Evolutionary conservation across 192 early-diverging fungal species (phyloP), one percentile per base, ranked within the genome.

Genomic region (Coemansia guatemalensis): DNA sequence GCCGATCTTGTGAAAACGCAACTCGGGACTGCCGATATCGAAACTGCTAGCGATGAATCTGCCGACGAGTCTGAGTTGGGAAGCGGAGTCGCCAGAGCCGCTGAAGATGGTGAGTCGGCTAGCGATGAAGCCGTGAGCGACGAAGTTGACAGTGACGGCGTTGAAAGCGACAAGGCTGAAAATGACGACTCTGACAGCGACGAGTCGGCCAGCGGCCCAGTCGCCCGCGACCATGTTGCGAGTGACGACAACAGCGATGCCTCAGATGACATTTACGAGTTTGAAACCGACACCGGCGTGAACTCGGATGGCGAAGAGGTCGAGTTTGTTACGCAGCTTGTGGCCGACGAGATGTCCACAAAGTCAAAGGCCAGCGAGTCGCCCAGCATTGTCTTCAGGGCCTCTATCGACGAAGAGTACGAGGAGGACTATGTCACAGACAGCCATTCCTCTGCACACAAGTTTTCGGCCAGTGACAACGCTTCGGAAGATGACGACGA

Each of bases 231-330:
- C 22, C 56, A 32, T 11, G 20, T 33, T 22, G 41, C 17, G 6
- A 47, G 64, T 21, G 55, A 57, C 25, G 12, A 48, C 51, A 58
- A 30, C 29, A 72, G 63, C 48, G 65, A 60, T 21, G 59, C 58
- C 8, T 48, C 55, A 5, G 67, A 69, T 14, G 68, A 66, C 41
- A 68, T 67, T 27, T 50, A 49, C 5, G 74, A 76, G 61, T 68
- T 58, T 24, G 69, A 65, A 62, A 71, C 75, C 11, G 54, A 68
- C 21, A 30, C 6, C 11, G 57, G 62, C 24, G 6, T 66, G 12
- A 78, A 79, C 67, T 69, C 70, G 8, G 71, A 73, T 8, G 76
- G 71, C 56, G 76, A 79, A 21, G 63, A 56, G 6, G 59, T 73
- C 32, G 56, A 79, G 64, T 67, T 69, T 44, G 63, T 78, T 22